Base-by-base conservation (phyloP, 768 basidiomycete genomes). In the Psilocybe cubensis region DNA sequence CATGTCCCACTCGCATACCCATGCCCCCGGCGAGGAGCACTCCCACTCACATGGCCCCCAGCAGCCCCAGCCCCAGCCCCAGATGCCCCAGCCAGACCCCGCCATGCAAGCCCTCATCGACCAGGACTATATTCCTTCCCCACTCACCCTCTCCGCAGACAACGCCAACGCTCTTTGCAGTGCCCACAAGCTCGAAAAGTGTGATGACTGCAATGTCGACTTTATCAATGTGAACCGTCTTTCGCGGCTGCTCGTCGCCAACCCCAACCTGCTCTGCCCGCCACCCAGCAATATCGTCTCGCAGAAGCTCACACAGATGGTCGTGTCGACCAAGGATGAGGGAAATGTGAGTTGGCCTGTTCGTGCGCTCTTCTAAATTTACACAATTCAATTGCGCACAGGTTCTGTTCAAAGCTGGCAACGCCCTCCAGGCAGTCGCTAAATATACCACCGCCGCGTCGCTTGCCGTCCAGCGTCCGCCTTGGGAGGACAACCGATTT, bases 281-380 rank as follows among this genome's bases (percentile, higher is more conserved):
- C 95, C 94, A 1, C 94, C 94, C 3, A 83, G 86, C 25, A 88
- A 86, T 59, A 79, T 94, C 46, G 76, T 91, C 48, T 86, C 88
- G 7, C 86, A 87, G 66, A 89, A 91, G 60, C 75, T 96, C 18
- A 83, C 90, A 0, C 83, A 88, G 62, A 81, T 85, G 20, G 84
- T 98, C 54, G 88, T 84, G 12, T 76, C 80, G 45, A 87, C 89
- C 4, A 98, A 98, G 69, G 96, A 98, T 46, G 92, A 96, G 60
- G 97, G 97, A 58, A 99, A 99, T 71, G 94, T 94, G 67, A 67
- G 92, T 79, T 9, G 35, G 35, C 35, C n/a, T 38, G 35, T 11
- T 12, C 12, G 10, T 12, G 35, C 8, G 35, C 14, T 52, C 11
- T 28, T 41, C 18, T 49, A 50, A 64, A n/a, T 27, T 8, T 25